Evolutionary conservation across 2,329 filamentous ascomycete genomes (phyloP).

Genomic region (Fusarium robinianum): DNA sequence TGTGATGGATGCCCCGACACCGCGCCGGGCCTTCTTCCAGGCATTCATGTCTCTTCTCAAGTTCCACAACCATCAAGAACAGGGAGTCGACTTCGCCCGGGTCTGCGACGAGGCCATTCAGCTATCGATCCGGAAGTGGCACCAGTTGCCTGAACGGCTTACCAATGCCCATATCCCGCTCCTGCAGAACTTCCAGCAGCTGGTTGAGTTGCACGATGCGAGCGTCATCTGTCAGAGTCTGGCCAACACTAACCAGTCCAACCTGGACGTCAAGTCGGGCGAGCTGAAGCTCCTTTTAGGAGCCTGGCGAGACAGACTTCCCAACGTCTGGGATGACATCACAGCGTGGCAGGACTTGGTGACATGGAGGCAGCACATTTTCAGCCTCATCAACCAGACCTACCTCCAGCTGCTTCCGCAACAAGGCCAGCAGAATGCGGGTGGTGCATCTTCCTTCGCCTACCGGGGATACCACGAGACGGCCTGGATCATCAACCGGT

Average conservation of each 20-base stretch:
- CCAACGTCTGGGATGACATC: conserved; percentile 99
- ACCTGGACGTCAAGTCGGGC: conserved; percentile 91
- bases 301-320: conserved; percentile 92
- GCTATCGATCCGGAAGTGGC: conserved; percentile 96
- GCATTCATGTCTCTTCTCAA: conserved; percentile 97
- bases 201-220: conserved; percentile 96
- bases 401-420: conserved; percentile 85
- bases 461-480: conserved; percentile 98
- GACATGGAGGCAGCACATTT: conserved; percentile 99
- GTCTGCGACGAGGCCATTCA: conserved; percentile 97
- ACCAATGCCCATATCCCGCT: conserved; percentile 95
- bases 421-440: conserved; percentile 74
- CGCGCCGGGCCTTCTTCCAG: conserved; percentile 93
- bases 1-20: conserved; percentile 95
- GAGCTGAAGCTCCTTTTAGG: conserved; percentile 93
- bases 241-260: conserved; percentile 77
- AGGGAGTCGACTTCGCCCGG: conserved; percentile 77
- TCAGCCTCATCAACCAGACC: conserved; percentile 92
- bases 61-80: conserved; percentile 86
- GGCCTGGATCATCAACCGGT: conserved; percentile 99
- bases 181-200: conserved; percentile 94
- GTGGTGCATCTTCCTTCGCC: conserved; percentile 84
- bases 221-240: conserved; percentile 95
- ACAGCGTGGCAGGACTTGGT: conserved; percentile 99
- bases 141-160: conserved; percentile 90